Conservation (phyloP, 345 rosid genomes). For the Eucalyptus marginata region DNA sequence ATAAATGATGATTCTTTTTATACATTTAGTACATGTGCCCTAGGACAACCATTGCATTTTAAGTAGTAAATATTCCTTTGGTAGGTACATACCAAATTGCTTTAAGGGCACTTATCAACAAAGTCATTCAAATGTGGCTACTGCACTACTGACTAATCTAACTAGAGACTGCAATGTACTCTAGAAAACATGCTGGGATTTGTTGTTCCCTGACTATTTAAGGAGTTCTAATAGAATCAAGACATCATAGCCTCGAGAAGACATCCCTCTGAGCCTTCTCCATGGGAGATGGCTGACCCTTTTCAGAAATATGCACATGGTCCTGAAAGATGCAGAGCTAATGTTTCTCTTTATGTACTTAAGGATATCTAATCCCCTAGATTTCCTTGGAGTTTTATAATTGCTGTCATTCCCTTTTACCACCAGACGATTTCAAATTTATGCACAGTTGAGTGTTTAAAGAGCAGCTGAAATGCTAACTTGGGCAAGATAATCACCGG, state of each 20-base stretch:
- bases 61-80: not conserved
- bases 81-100: not conserved
- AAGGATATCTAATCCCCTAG: not conserved
- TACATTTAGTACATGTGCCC: not conserved
- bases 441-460: not conserved
- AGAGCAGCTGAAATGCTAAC: not conserved
- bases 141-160: not conserved
- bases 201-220: not conserved
- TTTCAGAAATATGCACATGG: not conserved
- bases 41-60: not conserved
- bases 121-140: not conserved
- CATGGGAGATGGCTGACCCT: not conserved
- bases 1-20: not conserved
- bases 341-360: not conserved
- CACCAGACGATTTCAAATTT: not conserved
- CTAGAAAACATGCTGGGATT: not conserved
- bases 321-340: not conserved
- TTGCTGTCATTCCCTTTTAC: not conserved
- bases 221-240: not conserved
- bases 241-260: not conserved
- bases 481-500: not conserved
- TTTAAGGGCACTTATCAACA: not conserved
- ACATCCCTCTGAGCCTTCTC: not conserved
- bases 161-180: not conserved
- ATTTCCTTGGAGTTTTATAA: not conserved